Evolutionary conservation across 2,329 filamentous ascomycete genomes (phyloP).

Genomic region (Cladosporium cucumerinum): DNA sequence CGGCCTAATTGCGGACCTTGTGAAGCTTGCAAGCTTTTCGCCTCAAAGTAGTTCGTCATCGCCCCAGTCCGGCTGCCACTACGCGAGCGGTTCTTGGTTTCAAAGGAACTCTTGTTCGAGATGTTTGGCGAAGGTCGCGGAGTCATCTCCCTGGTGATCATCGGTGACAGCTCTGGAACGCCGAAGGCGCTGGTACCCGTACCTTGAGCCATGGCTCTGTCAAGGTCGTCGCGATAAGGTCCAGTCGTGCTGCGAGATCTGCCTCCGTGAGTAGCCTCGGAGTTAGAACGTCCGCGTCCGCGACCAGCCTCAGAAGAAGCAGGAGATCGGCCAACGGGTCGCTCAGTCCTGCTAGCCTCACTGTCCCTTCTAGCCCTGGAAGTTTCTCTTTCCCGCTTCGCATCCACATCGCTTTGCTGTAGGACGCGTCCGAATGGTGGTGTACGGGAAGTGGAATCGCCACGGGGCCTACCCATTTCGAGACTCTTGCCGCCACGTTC

Average conservation of each 20-base stretch:
- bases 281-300: slow-evolving; percentile 53
- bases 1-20: not conserved
- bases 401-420: slow-evolving; percentile 26
- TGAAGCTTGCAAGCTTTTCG: slow-evolving; percentile 18
- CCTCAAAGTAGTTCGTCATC: slow-evolving; percentile 29
- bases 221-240: slow-evolving; percentile 51
- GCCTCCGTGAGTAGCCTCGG: slow-evolving; percentile 47
- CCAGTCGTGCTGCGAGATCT: slow-evolving; percentile 54
- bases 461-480: slow-evolving; percentile 25
- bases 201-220: slow-evolving; percentile 49
- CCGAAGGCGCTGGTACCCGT: slow-evolving; percentile 34
- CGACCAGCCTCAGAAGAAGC: slow-evolving; percentile 36
- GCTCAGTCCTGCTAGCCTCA: slow-evolving; percentile 26
- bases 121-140: slow-evolving; percentile 28
- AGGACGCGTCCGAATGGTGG: slow-evolving; percentile 20
- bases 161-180: slow-evolving; percentile 35
- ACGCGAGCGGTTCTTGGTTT: slow-evolving; percentile 17
- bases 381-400: slow-evolving; percentile 32
- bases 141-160: slow-evolving; percentile 35
- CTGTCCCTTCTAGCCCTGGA: slow-evolving; percentile 37
- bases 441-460: slow-evolving; percentile 25
- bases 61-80: slow-evolving; percentile 22
- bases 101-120: slow-evolving; percentile 26
- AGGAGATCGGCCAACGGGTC: slow-evolving; percentile 32
- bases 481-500: slow-evolving; percentile 26